Conservation (phyloP, 331 rosid genomes). For the Ulmus americana region DNA sequence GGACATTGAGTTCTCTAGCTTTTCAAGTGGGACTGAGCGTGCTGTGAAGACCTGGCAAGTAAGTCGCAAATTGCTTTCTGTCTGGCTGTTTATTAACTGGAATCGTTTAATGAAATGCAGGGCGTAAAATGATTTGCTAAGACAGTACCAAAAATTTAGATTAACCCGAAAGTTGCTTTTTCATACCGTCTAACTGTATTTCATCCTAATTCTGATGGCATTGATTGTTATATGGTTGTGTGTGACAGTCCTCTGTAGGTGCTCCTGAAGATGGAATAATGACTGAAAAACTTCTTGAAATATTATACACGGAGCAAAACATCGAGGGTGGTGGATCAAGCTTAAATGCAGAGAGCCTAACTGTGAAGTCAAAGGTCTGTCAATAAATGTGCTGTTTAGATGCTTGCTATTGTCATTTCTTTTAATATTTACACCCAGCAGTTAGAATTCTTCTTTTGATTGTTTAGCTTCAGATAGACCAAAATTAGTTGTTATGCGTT, state of each 20-base stretch:
- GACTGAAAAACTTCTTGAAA: constrained; percentile 70
- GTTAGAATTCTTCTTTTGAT: not conserved
- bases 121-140: too few relatives aligned
- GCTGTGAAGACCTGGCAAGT: constrained; percentile 99
- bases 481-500: too few relatives aligned
- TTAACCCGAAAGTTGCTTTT: not conserved
- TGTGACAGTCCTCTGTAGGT: constrained; percentile 55
- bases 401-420: not conserved
- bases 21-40: constrained; percentile 79
- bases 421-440: not conserved
- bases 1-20: constrained; percentile 77
- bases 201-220: not conserved
- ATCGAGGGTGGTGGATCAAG: constrained; percentile 28
- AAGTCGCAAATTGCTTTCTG: constrained; percentile 29
- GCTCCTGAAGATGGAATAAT: constrained; percentile 71
- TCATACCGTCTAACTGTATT: not conserved
- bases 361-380: constrained; percentile 41
- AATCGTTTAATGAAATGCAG: not conserved
- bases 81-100: not conserved
- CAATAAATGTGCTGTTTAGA: not conserved
- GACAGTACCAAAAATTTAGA: not conserved
- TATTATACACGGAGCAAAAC: constrained; percentile 31
- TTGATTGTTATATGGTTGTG: constrained; percentile 18
- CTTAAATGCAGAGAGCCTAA: constrained; percentile 15
- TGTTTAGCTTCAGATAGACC: too few relatives aligned